Evolutionary conservation across 306 rosid genomes (phyloP).

Genomic region (Gastrolobium bilobum): DNA sequence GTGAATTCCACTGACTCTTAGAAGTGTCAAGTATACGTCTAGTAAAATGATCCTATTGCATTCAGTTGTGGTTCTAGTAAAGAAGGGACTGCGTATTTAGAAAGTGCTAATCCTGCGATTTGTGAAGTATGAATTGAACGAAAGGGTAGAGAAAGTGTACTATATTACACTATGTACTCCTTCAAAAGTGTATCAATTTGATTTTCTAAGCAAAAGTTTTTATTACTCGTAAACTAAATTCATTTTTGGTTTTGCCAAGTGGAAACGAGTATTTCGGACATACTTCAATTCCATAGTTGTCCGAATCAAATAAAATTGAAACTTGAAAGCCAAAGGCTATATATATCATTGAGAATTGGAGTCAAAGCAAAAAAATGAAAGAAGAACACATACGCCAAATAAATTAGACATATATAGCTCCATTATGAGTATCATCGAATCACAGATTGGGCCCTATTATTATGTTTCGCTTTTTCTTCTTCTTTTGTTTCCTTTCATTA

Average conservation of each 20-base stretch:
- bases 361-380: neutral
- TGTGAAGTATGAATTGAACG: neutral
- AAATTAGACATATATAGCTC: neutral
- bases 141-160: neutral
- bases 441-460: neutral
- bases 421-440: neutral
- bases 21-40: neutral
- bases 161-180: neutral
- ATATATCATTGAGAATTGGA: neutral
- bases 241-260: neutral
- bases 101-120: neutral
- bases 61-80: neutral
- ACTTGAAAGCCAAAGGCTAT: neutral
- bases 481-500: neutral
- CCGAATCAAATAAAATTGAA: constrained; percentile 3
- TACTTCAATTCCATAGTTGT: neutral
- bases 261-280: neutral
- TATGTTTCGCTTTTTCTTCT: neutral
- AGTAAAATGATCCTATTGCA: constrained; percentile 3
- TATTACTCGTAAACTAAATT: neutral
- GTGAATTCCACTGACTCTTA: neutral
- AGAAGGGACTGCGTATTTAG: neutral
- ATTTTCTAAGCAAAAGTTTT: neutral
- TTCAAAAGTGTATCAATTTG: constrained; percentile 1
- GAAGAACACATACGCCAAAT: constrained; percentile 13